Percentiles rank a stretch among this genome's conserved stretches.
phyloP scores from a whole-genome alignment of 1,284 basidiomycete species.

The Sparassis latifolia region DNA sequence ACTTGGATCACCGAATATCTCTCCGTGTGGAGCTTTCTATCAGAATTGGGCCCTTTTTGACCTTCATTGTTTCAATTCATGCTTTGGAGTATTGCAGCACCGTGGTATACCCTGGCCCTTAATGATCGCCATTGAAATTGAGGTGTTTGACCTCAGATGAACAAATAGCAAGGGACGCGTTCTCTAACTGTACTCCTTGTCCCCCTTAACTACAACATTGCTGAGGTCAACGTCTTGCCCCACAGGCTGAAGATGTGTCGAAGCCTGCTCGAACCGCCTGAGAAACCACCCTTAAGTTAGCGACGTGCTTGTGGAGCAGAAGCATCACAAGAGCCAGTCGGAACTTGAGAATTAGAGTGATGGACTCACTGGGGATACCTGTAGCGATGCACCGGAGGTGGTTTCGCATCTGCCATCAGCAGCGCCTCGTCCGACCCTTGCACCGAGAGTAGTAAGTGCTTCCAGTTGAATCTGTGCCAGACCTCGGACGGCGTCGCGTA shows the following conservation, averaged over 20 bases:
- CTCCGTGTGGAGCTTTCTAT: not conserved
- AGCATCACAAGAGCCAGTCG: not conserved
- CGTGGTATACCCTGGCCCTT: too few relatives aligned
- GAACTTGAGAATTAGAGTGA: not conserved
- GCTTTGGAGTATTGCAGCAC: not conserved
- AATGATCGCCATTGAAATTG: too few relatives aligned
- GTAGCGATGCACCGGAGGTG: constrained; percentile 50
- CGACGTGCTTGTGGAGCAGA: not conserved
- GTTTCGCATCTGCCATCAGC: constrained; percentile 43
- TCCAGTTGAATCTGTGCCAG: constrained; percentile 47
- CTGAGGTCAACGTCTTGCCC: constrained; percentile 39
- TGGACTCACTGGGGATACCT: constrained; percentile 63
- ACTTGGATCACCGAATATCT: not conserved
- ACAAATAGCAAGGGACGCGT: too few relatives aligned
- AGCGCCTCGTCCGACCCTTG: constrained; percentile 37
- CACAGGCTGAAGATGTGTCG: constrained; percentile 44
- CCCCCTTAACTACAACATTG: constrained; percentile 39
- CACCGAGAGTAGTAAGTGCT: constrained; percentile 47
- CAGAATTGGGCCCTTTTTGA: not conserved
- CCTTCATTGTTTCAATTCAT: not conserved
- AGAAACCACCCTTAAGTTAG: not conserved
- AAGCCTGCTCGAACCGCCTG: constrained; percentile 40
- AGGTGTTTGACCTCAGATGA: too few relatives aligned
- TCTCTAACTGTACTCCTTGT: constrained; percentile 14
- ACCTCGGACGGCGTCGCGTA: constrained; percentile 42